Conservation (phyloP, 257 asterid genomes). For the Scutellaria barbata region DNA sequence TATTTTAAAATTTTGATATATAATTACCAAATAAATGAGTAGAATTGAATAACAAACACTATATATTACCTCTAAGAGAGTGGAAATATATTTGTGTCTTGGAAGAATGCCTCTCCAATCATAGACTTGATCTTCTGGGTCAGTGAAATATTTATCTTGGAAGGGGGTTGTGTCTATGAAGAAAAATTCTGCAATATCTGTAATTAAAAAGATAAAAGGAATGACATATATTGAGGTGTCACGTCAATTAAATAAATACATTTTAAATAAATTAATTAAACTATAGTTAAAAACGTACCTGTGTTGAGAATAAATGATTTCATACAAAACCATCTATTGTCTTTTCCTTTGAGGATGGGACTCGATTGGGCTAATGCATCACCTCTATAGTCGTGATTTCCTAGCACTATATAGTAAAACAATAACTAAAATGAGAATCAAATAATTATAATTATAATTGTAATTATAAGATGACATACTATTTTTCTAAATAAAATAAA, state of each 20-base stretch:
- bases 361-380: slow-evolving; percentile 73
- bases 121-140: slow-evolving; percentile 57
- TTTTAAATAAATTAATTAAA: background rate
- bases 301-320: slow-evolving; percentile 57
- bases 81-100: slow-evolving; percentile 49
- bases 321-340: slow-evolving; percentile 66
- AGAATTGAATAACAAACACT: too few relatives aligned
- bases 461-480: too few relatives aligned
- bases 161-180: slow-evolving; percentile 82
- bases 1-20: too few relatives aligned
- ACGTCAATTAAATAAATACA: background rate
- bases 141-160: slow-evolving; percentile 56
- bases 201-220: background rate
- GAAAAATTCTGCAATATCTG: slow-evolving; percentile 74
- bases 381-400: slow-evolving; percentile 89
- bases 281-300: slow-evolving; percentile 25
- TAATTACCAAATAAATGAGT: too few relatives aligned
- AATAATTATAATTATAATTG: background rate
- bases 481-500: too few relatives aligned
- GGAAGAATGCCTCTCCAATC: slow-evolving; percentile 78
- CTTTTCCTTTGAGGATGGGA: slow-evolving; percentile 54
- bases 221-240: background rate
- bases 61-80: slow-evolving; percentile 46
- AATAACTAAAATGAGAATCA: too few relatives aligned
- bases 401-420: slow-evolving; percentile 48